Conservation (phyloP, 257 asterid species). For the Jacaranda mimosifolia region DNA sequence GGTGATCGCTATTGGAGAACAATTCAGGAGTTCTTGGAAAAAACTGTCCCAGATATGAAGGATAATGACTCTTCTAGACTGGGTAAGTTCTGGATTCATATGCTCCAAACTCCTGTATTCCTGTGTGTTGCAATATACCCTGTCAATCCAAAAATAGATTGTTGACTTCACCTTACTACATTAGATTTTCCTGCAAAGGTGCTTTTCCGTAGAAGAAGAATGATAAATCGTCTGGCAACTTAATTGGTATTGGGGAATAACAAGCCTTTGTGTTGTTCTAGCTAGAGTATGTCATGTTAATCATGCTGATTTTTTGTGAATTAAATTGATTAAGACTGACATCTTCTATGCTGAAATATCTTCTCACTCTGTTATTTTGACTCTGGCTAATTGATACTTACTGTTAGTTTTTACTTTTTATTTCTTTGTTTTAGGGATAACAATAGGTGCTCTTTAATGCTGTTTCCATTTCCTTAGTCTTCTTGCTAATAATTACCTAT, state of each 20-base stretch:
- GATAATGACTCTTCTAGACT: conserved; percentile 48
- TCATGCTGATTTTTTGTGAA: not conserved
- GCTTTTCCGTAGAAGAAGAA: conserved; percentile 16
- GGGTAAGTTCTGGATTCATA: conserved; percentile 51
- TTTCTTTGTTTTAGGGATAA: not conserved
- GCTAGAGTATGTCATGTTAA: conserved; percentile 10
- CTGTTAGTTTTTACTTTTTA: not conserved
- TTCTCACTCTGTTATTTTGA: not conserved
- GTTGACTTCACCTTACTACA: conserved; percentile 22
- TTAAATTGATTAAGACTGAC: not conserved
- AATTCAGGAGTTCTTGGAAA: conserved; percentile 70
- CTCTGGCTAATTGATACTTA: not conserved
- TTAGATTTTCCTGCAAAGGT: conserved; percentile 24
- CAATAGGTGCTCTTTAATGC: not conserved
- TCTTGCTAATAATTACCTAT: not conserved
- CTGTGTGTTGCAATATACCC: not conserved
- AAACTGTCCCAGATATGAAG: conserved; percentile 59
- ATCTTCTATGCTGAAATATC: not conserved
- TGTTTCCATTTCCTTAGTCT: not conserved
- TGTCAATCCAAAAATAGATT: not conserved
- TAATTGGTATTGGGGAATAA: conserved; percentile 13
- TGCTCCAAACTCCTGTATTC: not conserved
- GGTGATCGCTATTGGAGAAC: conserved; percentile 94
- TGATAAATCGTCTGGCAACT: not conserved
- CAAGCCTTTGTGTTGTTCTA: not conserved